A percentile compares a stretch with the other conserved stretches of the same genome.
Conservation (phyloP, 495 filamentous ascomycete genomes). For the Immersiella caudata region DNA sequence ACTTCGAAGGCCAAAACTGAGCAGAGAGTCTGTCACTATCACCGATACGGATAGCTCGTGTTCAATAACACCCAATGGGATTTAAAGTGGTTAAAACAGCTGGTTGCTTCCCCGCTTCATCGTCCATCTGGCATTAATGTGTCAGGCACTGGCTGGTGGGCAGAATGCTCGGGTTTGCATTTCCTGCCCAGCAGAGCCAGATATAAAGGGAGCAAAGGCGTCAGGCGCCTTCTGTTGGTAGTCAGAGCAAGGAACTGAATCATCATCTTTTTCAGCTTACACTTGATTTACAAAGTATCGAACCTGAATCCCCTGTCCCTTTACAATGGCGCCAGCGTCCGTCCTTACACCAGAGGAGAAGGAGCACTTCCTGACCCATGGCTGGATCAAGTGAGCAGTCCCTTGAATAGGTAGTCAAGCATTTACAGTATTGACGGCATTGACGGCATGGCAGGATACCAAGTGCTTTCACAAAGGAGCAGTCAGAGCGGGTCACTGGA, state of each 20-base stretch:
- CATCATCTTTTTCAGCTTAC: too few species aligned
- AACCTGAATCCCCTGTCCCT: not conserved
- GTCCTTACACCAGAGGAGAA: conserved; percentile 63
- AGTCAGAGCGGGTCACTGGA: conserved; percentile 58
- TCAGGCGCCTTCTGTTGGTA: too few species aligned
- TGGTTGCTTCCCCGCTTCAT: not conserved
- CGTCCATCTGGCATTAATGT: not conserved
- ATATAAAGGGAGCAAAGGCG: too few species aligned
- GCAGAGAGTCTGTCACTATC: conserved; percentile 21
- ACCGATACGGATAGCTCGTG: conserved; percentile 20
- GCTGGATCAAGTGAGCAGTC: conserved; percentile 57
- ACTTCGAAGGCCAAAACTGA: not conserved
- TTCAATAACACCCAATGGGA: conserved; percentile 7
- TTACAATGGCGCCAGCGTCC: conserved; percentile 36
- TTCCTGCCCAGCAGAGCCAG: not conserved
- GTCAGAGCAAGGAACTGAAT: too few species aligned
- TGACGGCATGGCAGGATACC: conserved; percentile 29
- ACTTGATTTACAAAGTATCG: too few species aligned
- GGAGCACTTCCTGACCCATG: conserved; percentile 66
- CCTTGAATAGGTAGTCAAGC: not conserved
- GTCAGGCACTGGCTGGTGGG: not conserved
- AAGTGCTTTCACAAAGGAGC: conserved; percentile 58
- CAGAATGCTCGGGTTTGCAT: too few species aligned
- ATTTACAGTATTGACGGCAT: not conserved
- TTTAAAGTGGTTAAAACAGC: not conserved